These are phyloP conservation scores for Trypethelium eluteriae DNA, from an alignment of 495 filamentous ascomycete species.

Conservation along the genomic window DNA sequence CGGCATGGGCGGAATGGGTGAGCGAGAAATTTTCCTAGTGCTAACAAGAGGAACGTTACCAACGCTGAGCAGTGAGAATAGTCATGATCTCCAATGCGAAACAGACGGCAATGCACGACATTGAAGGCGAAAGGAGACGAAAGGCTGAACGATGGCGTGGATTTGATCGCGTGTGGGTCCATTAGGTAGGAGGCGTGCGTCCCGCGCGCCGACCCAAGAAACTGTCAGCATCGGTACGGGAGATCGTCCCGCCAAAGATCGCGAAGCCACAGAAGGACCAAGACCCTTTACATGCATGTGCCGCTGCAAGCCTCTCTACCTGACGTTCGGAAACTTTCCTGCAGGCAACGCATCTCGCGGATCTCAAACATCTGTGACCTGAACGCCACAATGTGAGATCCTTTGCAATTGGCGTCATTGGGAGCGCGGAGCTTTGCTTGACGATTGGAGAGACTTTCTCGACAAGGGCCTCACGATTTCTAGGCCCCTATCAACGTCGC, in stretches of 20 bases:
- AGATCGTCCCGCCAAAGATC: conserved; percentile 3
- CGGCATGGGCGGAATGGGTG: background rate
- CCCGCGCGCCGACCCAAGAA: background rate
- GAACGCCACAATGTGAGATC: background rate
- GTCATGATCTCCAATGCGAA: background rate
- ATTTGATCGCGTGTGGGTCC: background rate
- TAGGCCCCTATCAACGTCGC: background rate
- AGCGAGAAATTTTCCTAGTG: background rate
- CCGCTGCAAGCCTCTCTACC: conserved; percentile 4
- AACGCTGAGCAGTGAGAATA: background rate
- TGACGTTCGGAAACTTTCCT: background rate
- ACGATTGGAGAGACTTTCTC: background rate
- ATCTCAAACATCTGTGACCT: background rate
- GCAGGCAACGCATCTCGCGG: background rate
- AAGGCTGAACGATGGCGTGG: background rate
- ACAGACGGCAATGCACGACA: background rate
- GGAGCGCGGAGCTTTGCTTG: background rate
- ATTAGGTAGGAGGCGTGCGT: background rate
- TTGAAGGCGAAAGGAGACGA: background rate
- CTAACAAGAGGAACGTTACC: background rate
- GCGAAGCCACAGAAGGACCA: background rate
- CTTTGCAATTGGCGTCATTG: background rate
- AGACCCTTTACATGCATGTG: background rate
- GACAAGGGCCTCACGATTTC: background rate
- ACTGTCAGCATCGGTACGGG: conserved; percentile 3